Evolutionary conservation across 73 alveolate genomes (phyloP), one percentile per base, ranked within the genome.

Genomic region (Paramecium caudatum): DNA sequence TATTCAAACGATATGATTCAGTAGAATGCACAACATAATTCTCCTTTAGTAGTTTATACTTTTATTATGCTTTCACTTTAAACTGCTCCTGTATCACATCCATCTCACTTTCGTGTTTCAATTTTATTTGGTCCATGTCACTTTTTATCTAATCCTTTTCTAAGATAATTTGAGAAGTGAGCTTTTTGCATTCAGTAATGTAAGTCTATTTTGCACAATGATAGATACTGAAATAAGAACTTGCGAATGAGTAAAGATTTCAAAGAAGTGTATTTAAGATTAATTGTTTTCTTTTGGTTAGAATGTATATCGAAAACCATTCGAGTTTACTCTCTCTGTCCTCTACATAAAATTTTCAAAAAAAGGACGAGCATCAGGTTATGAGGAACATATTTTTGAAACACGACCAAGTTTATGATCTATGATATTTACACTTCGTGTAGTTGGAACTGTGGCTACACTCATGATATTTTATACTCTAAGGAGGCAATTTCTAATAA

Each of bases 361-460:
- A 74, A 41, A 74, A 2, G 88, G 88, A 4, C 88, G 17, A 15
- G 69, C 43, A 1, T 74, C 88, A 74, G 47, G 49, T 74, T 74
- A 12, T n/a, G n/a, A n/a, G n/a, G n/a, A n/a, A n/a, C n/a, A n/a
- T n/a, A n/a, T n/a, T n/a, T n/a, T n/a, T n/a, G n/a, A n/a, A n/a
- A n/a, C n/a, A n/a, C n/a, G 12, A 12, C 88, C 88, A 7, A 74
- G 43, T 74, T 74, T 74, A 45, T 74, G 88, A 19, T 74, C 88
- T 8, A 74, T 30, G 43, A 43, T 45, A 3, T 45, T 55, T 12
- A 49, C 48, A 65, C 83, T 65, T 74, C 88, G 4, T 15, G 36
- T 19, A 6, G 88, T 37, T 9, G 62, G 69, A 13, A 74, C 16
- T 3, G 88, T 23, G 21, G 88, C 88, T 74, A 21, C 8, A 74